Base-by-base conservation (phyloP, 2,329 filamentous ascomycete genomes). In the Microdochium nivale region DNA sequence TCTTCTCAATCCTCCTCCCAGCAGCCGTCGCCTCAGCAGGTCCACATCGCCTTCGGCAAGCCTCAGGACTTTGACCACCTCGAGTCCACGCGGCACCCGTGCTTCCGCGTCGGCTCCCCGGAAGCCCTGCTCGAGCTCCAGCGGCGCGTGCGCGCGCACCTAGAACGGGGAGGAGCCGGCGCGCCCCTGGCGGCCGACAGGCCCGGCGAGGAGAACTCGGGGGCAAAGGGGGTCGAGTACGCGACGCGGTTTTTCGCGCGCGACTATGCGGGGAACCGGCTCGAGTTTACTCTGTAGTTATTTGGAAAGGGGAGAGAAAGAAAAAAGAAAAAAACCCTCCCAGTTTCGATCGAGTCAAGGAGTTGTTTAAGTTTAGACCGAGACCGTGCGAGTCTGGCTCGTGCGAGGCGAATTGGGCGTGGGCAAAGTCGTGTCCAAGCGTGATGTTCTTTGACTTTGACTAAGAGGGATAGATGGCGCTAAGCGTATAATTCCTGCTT, bases 241-340 rank as follows among this genome's bases (percentile, higher is more conserved):
- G 81, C 81, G 0, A 70, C 66, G 33, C 70, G 82, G 14, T 86
- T 86, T 62, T 86, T 86, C 62, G 80, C 79, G 1, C 72, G 78
- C 52, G 77, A 81, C 56, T 81, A 71, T 64, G 75, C 76, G 1
- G 77, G 78, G 2, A 80, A 80, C 57, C 62, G 72, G 50, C 59
- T 80, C 32, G 77, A 80, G 59, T 80, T 80, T 56, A 77, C 70
- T 50, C 50, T 77, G 52, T 78, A 53, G n/a, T n/a, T n/a, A n/a
- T n/a, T n/a, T n/a, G n/a, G n/a, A n/a, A n/a, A n/a, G n/a, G n/a
- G n/a, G n/a, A n/a, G n/a, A n/a, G n/a, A n/a, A n/a, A n/a, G n/a
- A n/a, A n/a, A n/a, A n/a, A n/a, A n/a, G n/a, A n/a, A n/a, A n/a
- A n/a, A n/a, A n/a, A n/a, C n/a, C n/a, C n/a, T n/a, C n/a, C n/a